Evolutionary conservation across 2,329 filamentous ascomycete genomes (phyloP).

Genomic region (Fusarium nurragi): DNA sequence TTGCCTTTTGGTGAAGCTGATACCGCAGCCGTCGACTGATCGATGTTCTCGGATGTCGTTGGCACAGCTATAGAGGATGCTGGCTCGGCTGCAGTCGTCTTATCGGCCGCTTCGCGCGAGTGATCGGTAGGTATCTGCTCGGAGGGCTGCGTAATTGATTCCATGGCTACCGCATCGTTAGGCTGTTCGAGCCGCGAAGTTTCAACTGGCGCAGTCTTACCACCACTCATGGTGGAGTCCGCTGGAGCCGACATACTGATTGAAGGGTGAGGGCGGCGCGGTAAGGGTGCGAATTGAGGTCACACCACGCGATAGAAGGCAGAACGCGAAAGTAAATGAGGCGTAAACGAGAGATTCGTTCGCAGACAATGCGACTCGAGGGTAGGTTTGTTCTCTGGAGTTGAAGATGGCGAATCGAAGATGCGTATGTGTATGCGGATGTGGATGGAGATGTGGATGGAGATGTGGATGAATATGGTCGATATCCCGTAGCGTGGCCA

Average conservation of each 20-base stretch:
- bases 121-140: conserved; percentile 28
- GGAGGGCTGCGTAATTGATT: conserved; percentile 45
- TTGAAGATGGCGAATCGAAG: conserved; percentile 23
- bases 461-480: conserved; percentile 30
- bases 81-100: conserved; percentile 28
- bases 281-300: conserved; percentile 38
- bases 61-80: conserved; percentile 26
- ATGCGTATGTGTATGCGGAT: conserved; percentile 34
- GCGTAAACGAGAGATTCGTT: conserved; percentile 36
- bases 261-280: conserved; percentile 27
- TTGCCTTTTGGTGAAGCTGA: conserved; percentile 49
- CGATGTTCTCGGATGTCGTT: conserved; percentile 32
- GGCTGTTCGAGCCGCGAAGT: conserved; percentile 48
- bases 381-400: conserved; percentile 11
- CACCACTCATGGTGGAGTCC: conserved; percentile 48
- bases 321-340: conserved; percentile 14
- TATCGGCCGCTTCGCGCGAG: conserved; percentile 30
- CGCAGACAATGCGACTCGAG: conserved; percentile 12
- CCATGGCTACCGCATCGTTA: conserved; percentile 52
- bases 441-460: conserved; percentile 27
- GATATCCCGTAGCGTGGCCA: conserved; percentile 32
- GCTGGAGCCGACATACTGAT: conserved; percentile 47
- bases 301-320: conserved; percentile 40
- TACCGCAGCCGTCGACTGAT: conserved; percentile 28
- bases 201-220: conserved; percentile 44